Evolutionary conservation across 352 stramenopile species (phyloP).

Genomic region (Phytophthora quininea): DNA sequence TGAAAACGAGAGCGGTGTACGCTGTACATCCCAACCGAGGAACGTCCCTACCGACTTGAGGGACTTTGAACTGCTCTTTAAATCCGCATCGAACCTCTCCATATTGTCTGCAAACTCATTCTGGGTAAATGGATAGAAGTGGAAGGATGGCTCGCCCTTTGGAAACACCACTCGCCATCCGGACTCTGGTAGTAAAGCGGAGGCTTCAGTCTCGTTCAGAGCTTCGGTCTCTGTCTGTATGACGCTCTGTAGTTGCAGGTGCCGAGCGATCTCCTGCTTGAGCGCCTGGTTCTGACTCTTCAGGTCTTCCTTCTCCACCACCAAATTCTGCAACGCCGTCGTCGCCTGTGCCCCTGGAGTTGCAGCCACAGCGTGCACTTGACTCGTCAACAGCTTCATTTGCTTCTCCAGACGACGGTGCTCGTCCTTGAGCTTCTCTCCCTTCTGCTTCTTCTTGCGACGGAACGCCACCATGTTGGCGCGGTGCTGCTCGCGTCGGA

Average conservation of each 20-base stretch:
- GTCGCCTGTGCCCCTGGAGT: background rate
- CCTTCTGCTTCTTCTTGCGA: conserved; percentile 43
- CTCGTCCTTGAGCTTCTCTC: conserved; percentile 30
- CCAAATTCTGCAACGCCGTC: conserved; percentile 23
- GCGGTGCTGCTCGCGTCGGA: conserved; percentile 42
- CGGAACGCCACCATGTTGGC: conserved; percentile 46
- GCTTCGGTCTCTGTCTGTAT: too few relatives aligned
- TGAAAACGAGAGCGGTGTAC: conserved; percentile 25
- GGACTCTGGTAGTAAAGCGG: background rate
- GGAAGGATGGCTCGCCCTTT: conserved; percentile 26
- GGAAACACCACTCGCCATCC: conserved; percentile 28
- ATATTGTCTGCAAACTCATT: conserved; percentile 24
- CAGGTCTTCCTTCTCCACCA: conserved; percentile 35
- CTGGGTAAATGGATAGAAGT: conserved; percentile 32
- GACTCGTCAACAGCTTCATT: conserved; percentile 30
- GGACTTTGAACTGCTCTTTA: background rate
- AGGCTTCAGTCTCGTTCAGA: too few relatives aligned
- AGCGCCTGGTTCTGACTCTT: conserved; percentile 38
- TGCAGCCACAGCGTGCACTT: conserved; percentile 6
- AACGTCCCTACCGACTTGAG: conserved; percentile 21
- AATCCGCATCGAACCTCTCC: conserved; percentile 22
- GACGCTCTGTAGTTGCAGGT: conserved; percentile 27
- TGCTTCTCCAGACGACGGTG: conserved; percentile 34
- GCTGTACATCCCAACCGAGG: conserved; percentile 38
- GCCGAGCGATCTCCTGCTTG: conserved; percentile 26